Percentiles rank a stretch among this genome's conserved stretches.
phyloP scores from a whole-genome alignment of 495 filamentous ascomycete genomes.

The Hyaloscypha bicolor region DNA sequence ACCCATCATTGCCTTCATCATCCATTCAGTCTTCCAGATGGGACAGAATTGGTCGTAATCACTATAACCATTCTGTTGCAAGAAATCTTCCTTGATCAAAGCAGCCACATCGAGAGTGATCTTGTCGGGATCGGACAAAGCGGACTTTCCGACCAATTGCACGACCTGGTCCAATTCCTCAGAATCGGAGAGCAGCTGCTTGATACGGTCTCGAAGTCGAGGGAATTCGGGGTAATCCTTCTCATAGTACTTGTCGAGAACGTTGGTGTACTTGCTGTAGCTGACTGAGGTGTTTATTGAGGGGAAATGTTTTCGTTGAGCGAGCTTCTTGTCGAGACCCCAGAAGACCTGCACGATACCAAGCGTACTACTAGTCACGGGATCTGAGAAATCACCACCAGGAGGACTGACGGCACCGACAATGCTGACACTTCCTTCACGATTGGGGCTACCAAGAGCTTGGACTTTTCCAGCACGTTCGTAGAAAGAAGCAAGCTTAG shows the following conservation, averaged over 20 bases:
- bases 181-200: conserved; percentile 88
- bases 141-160: conserved; percentile 96
- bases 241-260: conserved; percentile 90
- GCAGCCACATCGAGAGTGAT: conserved; percentile 93
- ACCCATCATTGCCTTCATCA: conserved; percentile 99
- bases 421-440: conserved; percentile 92
- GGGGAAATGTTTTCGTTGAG: conserved; percentile 98
- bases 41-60: conserved; percentile 99
- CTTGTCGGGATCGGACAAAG: conserved; percentile 95
- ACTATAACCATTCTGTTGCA: conserved; percentile 99
- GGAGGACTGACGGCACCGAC: conserved; percentile 97
- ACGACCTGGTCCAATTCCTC: conserved; percentile 99
- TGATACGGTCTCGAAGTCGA: conserved; percentile 85
- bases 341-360: conserved; percentile 99
- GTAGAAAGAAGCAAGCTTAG: conserved; percentile 98
- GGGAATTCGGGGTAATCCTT: conserved; percentile 94
- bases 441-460: conserved; percentile 83
- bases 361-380: conserved; percentile 91
- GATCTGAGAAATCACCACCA: conserved; percentile 98
- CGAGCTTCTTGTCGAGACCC: conserved; percentile 99
- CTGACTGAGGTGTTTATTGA: conserved; percentile 95
- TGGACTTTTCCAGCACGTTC: conserved; percentile 91
- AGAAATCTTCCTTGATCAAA: conserved; percentile 96
- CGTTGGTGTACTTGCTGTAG: conserved; percentile 93
- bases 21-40: conserved; percentile 99